Conservation (phyloP, 2,329 filamentous ascomycete genomes). For the Salinomyces thailandicus region DNA sequence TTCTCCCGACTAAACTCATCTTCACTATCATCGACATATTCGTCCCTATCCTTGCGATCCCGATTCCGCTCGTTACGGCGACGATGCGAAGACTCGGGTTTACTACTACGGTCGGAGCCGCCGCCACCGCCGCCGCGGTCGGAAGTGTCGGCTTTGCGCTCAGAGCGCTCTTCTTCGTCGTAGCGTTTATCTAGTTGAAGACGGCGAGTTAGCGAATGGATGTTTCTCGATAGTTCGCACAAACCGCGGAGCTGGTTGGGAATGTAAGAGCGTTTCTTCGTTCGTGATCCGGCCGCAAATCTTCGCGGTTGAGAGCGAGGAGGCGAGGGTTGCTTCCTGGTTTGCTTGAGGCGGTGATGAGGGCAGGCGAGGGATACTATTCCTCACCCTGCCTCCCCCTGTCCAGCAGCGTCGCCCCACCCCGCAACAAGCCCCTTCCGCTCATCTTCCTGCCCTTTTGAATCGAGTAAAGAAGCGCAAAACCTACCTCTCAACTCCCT, state of each 20-base stretch:
- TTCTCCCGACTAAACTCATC: constrained; percentile 21
- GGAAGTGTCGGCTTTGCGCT: constrained; percentile 18
- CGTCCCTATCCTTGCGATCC: constrained; percentile 23
- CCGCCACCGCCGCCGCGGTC: too few relatives aligned
- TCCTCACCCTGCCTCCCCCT: neutral
- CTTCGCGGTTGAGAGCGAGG: too few relatives aligned
- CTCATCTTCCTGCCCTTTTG: neutral
- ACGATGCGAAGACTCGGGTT: too few relatives aligned
- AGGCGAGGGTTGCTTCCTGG: too few relatives aligned
- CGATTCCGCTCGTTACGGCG: constrained; percentile 17
- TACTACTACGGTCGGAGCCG: too few relatives aligned
- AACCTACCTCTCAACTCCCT: constrained; percentile 57
- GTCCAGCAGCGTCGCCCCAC: neutral
- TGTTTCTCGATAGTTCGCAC: too few relatives aligned
- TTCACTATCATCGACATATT: constrained; percentile 26
- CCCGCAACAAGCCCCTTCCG: neutral
- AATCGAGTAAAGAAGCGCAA: neutral
- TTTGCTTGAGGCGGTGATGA: neutral
- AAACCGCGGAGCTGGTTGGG: too few relatives aligned
- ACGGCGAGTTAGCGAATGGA: constrained; percentile 7
- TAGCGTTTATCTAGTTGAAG: constrained; percentile 19
- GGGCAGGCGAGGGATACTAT: constrained; percentile 4
- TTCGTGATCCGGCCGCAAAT: too few relatives aligned
- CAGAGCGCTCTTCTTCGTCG: constrained; percentile 22
- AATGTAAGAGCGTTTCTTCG: too few relatives aligned